Conservation (phyloP, 495 filamentous ascomycete species). For the Neurospora africana region DNA sequence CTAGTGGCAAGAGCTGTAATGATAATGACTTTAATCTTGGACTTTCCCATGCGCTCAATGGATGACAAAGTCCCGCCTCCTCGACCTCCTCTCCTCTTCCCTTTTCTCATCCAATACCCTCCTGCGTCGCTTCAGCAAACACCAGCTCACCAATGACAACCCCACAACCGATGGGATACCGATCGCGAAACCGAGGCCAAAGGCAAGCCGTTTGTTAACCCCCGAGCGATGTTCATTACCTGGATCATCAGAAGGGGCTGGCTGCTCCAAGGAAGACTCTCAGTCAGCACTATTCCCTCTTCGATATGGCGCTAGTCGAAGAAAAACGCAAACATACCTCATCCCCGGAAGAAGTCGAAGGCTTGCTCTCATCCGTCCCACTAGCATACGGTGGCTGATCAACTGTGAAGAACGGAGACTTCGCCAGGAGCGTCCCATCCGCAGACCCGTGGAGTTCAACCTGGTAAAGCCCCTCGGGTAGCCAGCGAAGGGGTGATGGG, state of each 20-base stretch:
- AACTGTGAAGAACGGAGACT: background rate
- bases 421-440: background rate
- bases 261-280: background rate
- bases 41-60: background rate
- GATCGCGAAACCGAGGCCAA: background rate
- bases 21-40: background rate
- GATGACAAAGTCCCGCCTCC: background rate
- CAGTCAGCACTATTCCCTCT: background rate
- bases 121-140: background rate
- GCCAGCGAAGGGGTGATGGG: background rate
- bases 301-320: background rate
- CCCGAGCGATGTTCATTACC: background rate
- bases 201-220: background rate
- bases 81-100: background rate
- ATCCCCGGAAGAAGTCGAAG: background rate
- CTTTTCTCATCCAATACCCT: background rate
- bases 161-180: background rate
- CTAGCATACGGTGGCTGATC: background rate
- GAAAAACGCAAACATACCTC: background rate
- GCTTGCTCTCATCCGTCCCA: background rate
- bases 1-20: background rate
- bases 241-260: background rate
- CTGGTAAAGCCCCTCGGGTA: background rate
- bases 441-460: background rate
- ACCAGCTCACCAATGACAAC: background rate